Base-by-base conservation (phyloP, 2,329 filamentous ascomycete species). In the Moelleriella libera region DNA sequence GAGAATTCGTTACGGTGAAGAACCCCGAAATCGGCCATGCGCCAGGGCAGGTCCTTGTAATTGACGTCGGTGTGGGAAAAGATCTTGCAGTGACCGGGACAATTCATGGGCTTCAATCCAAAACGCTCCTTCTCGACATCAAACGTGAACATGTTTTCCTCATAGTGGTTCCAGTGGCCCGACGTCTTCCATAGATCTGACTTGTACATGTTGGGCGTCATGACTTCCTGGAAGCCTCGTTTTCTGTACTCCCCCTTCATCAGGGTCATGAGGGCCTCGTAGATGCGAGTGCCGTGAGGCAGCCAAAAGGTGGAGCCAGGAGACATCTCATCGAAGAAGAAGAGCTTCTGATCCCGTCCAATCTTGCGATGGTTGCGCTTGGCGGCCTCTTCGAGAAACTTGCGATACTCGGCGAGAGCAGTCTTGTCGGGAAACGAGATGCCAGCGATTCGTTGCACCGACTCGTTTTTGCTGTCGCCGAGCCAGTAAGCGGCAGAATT, bases 401-500 rank as follows among this genome's bases (percentile, higher is more conserved):
- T 88, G 69, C 94, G 82, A 71, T 97, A 88, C 59, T 94, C 88
- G 44, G 85, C 81, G 69, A 98, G 86, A 58, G 81, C 78, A 70
- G 95, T 94, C 78, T 98, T 97, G 67, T 95, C 88, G 4, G 90
- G 90, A 66, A 80, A 98, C 5, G 88, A 94, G 49, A 98, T 84
- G 66, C 92, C 92, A 58, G 96, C 94, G 58, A 98, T 94, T 60
- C 92, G 83, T 68, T 98, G 92, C 43, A 98, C 76, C 30, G 89
- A 94, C 66, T 97, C 90, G 63, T 97, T 96, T 61, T 83, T 80
- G 60, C 88, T 83, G 64, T 96, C 87, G 48, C 92, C 92, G 11
- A 97, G 77, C 77, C 94, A 98, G 68, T 97, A 97, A 30, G 87
- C 49, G 32, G 69, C 68, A 8, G 69, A 74, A 57, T 73, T 74